Percentiles rank a stretch among this genome's conserved stretches.
These are phyloP conservation scores for Nakazawaea ishiwadae DNA, from an alignment of 805 yeast genomes.

Conservation along the genomic window DNA sequence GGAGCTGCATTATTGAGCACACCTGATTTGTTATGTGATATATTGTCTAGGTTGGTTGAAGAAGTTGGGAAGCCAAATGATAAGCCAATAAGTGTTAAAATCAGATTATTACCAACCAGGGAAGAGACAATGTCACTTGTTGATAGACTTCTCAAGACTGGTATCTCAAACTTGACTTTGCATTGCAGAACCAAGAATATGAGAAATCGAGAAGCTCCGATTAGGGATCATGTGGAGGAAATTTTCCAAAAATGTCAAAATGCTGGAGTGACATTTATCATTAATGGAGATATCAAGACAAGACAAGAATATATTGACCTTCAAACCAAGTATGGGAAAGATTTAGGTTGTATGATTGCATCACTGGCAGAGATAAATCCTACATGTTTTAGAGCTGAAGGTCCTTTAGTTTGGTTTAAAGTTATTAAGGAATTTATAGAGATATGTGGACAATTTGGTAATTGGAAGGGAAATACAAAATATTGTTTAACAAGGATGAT, in stretches of 20 bases:
- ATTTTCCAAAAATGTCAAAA: conserved; percentile 58
- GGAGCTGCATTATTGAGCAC: conserved; percentile 88
- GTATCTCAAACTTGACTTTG: conserved; percentile 79
- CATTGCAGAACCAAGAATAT: conserved; percentile 88
- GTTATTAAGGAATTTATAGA: conserved; percentile 51
- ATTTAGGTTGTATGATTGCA: conserved; percentile 92
- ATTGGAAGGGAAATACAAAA: conserved; percentile 70
- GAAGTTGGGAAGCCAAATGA: conserved; percentile 73
- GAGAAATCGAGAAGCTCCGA: conserved; percentile 83
- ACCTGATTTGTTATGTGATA: conserved; percentile 73
- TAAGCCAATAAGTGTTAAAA: conserved; percentile 88
- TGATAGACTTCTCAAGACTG: conserved; percentile 58
- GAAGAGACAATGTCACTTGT: conserved; percentile 61
- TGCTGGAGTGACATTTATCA: conserved; percentile 64
- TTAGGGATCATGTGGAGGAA: conserved; percentile 60
- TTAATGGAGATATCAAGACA: conserved; percentile 72
- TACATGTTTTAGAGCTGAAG: conserved; percentile 52
- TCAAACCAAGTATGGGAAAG: conserved; percentile 47
- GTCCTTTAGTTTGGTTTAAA: conserved; percentile 48
- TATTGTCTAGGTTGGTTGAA: conserved; percentile 62
- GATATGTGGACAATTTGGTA: conserved; percentile 52
- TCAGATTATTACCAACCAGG: conserved; percentile 65
- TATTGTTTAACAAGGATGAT: conserved; percentile 73
- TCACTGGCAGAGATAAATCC: conserved; percentile 87
- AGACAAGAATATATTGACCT: conserved; percentile 49